Conservation (phyloP, 225 moss, liverwort and hornwort genomes). For the Neckera pumila region DNA sequence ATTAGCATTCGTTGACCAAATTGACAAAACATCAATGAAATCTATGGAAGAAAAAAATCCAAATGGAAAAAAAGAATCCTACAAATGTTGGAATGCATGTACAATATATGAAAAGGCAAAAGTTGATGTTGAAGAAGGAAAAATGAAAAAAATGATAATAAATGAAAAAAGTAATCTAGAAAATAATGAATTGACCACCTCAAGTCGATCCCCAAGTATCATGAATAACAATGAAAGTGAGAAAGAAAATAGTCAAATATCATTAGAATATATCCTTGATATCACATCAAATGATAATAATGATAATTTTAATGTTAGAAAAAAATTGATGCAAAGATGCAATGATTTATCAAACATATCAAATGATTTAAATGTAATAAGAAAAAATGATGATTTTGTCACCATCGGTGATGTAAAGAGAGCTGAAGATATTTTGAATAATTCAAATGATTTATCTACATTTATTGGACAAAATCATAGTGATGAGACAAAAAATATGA, state of each 20-base stretch:
- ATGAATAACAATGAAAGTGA: background rate
- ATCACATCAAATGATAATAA: too few species aligned
- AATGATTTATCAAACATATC: background rate
- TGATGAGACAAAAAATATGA: background rate
- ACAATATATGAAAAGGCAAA: background rate
- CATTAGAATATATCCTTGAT: background rate
- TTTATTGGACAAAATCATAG: background rate
- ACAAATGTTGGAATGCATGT: background rate
- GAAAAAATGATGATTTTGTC: background rate
- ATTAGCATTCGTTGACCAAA: background rate
- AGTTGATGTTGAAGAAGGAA: background rate
- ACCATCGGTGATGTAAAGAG: background rate
- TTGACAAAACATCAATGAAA: background rate
- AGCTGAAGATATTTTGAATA: background rate
- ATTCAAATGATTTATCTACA: background rate
- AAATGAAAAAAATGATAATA: background rate
- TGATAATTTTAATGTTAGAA: background rate
- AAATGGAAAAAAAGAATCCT: background rate
- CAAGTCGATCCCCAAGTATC: too few species aligned
- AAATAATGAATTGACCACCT: background rate
- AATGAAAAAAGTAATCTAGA: background rate
- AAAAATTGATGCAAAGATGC: background rate
- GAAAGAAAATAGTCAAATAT: background rate
- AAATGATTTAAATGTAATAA: background rate
- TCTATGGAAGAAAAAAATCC: rapidly evolving